phyloP scores from a whole-genome alignment of 768 basidiomycete genomes.

The Lenzites betulinus region DNA sequence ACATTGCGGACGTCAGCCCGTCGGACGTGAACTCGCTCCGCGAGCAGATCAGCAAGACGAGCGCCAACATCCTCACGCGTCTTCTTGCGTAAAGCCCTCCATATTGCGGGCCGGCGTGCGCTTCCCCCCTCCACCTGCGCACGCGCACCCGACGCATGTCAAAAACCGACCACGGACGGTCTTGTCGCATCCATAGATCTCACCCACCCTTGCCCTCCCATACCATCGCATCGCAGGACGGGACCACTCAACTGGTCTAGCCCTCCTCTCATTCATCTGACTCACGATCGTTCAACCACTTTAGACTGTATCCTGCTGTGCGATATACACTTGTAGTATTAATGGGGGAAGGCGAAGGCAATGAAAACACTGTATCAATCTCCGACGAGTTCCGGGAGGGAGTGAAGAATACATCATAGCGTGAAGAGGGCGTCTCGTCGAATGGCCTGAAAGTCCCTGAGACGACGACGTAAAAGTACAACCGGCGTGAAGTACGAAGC shows the following conservation, averaged over 20 bases:
- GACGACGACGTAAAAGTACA: constrained; percentile 1
- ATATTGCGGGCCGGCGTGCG: neutral
- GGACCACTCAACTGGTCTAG: constrained; percentile 56
- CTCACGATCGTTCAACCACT: constrained; percentile 18
- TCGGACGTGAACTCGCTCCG: constrained; percentile 77
- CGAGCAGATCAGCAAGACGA: constrained; percentile 75
- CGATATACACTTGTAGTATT: constrained; percentile 13
- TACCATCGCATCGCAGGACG: constrained; percentile 25
- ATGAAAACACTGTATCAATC: constrained; percentile 12
- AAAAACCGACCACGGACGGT: constrained; percentile 40
- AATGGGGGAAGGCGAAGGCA: constrained; percentile 4
- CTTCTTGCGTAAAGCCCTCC: constrained; percentile 55
- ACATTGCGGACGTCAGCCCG: constrained; percentile 89
- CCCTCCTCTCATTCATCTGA: constrained; percentile 26
- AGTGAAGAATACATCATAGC: neutral
- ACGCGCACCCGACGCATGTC: neutral
- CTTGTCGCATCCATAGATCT: constrained; percentile 19
- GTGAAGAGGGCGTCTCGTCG: neutral
- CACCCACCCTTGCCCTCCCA: constrained; percentile 17
- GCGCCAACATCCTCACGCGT: constrained; percentile 88
- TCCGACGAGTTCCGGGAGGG: neutral
- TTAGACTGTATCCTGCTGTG: constrained; percentile 16
- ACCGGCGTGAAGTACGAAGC: neutral
- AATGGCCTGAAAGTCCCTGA: neutral
- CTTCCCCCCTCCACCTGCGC: neutral